These are phyloP conservation scores for Ambispora gerdemannii DNA, from an alignment of 192 early-diverging fungal species.

Conservation along the genomic window DNA sequence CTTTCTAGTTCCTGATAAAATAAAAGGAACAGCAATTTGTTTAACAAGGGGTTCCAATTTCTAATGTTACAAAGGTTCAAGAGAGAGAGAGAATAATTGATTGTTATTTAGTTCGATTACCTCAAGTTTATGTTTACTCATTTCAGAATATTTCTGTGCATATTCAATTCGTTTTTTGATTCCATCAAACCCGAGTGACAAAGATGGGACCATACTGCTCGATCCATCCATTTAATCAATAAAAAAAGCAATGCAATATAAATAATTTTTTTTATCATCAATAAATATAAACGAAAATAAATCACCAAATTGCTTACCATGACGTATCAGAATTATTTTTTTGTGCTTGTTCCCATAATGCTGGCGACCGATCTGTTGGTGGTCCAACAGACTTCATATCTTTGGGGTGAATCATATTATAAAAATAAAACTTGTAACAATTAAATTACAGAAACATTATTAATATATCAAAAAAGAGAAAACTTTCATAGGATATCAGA, in stretches of 20 bases:
- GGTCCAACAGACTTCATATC: slow-evolving; percentile 76
- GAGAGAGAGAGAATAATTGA: no score
- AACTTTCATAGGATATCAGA: no score
- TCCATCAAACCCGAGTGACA: slow-evolving; percentile 88
- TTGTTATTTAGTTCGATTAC: no score
- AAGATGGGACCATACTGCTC: slow-evolving; percentile 84
- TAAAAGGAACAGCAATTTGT: no score
- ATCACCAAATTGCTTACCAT: slow-evolving; percentile 61
- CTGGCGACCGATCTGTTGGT: slow-evolving; percentile 64
- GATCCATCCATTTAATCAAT: no score
- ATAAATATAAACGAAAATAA: no score
- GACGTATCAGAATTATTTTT: slow-evolving; percentile 82
- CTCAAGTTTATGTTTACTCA: slow-evolving; percentile 35
- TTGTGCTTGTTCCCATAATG: slow-evolving; percentile 79
- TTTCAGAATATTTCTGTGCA: not conserved
- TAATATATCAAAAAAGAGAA: not conserved
- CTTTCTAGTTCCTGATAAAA: slow-evolving; percentile 63
- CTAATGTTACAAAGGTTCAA: no score
- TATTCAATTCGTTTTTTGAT: slow-evolving; percentile 79
- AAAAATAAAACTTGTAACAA: slow-evolving; percentile 80
- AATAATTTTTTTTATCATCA: no score
- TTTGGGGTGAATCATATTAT: slow-evolving; percentile 85
- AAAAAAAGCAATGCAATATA: no score
- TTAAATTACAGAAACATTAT: not conserved
- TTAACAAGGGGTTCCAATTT: no score